Base-by-base conservation (phyloP, 164 flowering plant species). In the Aristolochia fimbriata region DNA sequence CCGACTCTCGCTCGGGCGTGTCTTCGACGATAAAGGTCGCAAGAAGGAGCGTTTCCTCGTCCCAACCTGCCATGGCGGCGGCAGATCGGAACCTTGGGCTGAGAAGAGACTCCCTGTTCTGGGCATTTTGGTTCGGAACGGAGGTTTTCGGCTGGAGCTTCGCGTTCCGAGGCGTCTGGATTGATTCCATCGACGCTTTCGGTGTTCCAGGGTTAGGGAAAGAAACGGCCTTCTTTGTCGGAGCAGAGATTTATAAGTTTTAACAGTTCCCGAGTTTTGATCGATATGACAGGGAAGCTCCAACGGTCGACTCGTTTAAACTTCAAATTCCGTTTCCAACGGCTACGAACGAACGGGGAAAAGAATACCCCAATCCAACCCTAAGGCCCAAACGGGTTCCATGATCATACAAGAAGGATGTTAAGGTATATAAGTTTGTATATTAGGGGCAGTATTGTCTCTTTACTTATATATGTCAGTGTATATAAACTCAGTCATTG, bases 31-130 rank as follows among this genome's bases (percentile, higher is more conserved):
- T 70, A n/a, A 81, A 71, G 51, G 71, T 73, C 2, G 96, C 92
- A 17, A 82, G 56, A n/a, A 88, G 51, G 47, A 91, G 76, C 0
- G 92, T 74, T 59, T 91, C 96, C 71, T 88, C 98, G 60, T 88
- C 96, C 93, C 93, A 86, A 46, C 93, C 96, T 8, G 96, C 98
- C 96, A 85, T 82, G 24, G 81, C 95, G 0, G 84, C 92, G 56
- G 78, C 83, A 9, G 95, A 85, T 64, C 79, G 76, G 76, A 91
- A 87, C 62, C 95, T 57, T 13, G 95, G 95, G 55, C 89, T 88
- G 68, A 91, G 71, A 25, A 86, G 21, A 47, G 20, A 58, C 15
- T 75, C 78, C 27, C 15, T 27, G 62, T 47, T 65, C 62, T 61
- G 65, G 19, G 55, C 70, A 60, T 63, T 50, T 49, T 61, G 68